Percentiles rank a stretch among this genome's conserved stretches.
Conservation (phyloP, 768 basidiomycete genomes). For the Boletus subcaerulescens region DNA sequence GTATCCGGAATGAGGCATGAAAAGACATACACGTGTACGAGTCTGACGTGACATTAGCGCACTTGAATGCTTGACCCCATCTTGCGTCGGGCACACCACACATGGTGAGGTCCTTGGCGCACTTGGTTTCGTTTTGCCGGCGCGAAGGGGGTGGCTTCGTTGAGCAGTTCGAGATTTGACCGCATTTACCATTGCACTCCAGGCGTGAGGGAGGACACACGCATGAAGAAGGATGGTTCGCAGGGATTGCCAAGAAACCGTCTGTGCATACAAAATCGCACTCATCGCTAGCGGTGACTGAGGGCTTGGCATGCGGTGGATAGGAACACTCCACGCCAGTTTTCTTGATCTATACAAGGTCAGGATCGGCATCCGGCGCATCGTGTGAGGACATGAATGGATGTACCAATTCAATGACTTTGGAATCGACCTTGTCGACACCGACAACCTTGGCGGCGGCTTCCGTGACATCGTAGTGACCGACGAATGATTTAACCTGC, state of each 20-base stretch:
- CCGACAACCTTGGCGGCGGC: slow-evolving; percentile 24
- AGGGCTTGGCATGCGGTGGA: slow-evolving; percentile 28
- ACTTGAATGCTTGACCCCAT: slow-evolving; percentile 27
- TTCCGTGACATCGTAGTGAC: slow-evolving; percentile 21
- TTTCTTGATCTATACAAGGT: slow-evolving; percentile 21
- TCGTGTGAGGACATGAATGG: not conserved
- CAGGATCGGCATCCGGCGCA: not conserved
- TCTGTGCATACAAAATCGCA: slow-evolving; percentile 32
- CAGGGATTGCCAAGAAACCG: slow-evolving; percentile 25
- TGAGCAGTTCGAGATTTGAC: slow-evolving; percentile 19
- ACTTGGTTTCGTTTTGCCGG: slow-evolving; percentile 19
- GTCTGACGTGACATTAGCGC: slow-evolving; percentile 27
- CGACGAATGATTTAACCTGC: slow-evolving; percentile 22
- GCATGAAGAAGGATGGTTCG: slow-evolving; percentile 22
- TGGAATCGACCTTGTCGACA: slow-evolving; percentile 16
- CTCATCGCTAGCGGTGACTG: slow-evolving; percentile 13
- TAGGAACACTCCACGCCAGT: slow-evolving; percentile 28
- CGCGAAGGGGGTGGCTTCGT: slow-evolving; percentile 15
- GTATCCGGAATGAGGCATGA: not conserved
- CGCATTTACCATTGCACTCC: slow-evolving; percentile 33
- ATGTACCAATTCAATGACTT: slow-evolving; percentile 25
- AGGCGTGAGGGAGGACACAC: slow-evolving; percentile 21
- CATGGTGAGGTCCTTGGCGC: slow-evolving; percentile 19
- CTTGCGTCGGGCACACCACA: slow-evolving; percentile 24
- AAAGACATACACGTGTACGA: slow-evolving; percentile 31